Conservation (phyloP, 148 eudicot genomes). For the Vaccinium macrocarpon region DNA sequence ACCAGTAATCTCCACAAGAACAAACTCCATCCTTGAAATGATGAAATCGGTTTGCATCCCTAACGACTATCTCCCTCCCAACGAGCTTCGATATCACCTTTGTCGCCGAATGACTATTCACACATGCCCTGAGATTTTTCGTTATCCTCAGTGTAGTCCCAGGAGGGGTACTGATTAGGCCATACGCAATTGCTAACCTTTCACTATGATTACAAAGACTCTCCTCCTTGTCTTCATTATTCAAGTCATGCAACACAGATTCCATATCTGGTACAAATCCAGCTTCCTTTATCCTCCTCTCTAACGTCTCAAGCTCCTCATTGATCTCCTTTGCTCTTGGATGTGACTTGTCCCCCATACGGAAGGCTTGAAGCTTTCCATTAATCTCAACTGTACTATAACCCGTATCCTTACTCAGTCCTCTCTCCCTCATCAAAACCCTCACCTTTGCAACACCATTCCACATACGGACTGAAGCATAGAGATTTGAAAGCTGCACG, state of each 20-base stretch:
- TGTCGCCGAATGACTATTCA: conserved; percentile 50
- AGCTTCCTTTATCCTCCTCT: conserved; percentile 46
- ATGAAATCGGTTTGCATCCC: conserved; percentile 57
- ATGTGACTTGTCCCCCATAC: conserved; percentile 55
- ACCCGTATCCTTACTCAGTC: conserved; percentile 58
- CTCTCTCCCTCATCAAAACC: conserved; percentile 51
- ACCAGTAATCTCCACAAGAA: conserved; percentile 55
- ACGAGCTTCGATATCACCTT: conserved; percentile 47
- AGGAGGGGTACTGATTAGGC: conserved; percentile 48
- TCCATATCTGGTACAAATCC: conserved; percentile 54
- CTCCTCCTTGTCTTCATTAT: conserved; percentile 46
- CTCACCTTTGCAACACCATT: conserved; percentile 51
- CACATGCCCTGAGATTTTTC: conserved; percentile 51
- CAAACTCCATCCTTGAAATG: conserved; percentile 55
- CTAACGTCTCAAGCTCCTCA: conserved; percentile 40
- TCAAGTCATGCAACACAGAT: conserved; percentile 58
- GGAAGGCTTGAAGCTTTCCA: conserved; percentile 55
- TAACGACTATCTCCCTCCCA: conserved; percentile 42
- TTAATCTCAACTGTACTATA: conserved; percentile 54
- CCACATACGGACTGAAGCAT: conserved; percentile 67
- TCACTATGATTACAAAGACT: conserved; percentile 51
- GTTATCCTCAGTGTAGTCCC: conserved; percentile 42
- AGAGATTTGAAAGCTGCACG: conserved; percentile 72
- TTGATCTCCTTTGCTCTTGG: conserved; percentile 50
- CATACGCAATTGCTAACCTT: conserved; percentile 57